Evolutionary conservation across 306 rosid species (phyloP).

Genomic region (Oemleria cerasiformis): DNA sequence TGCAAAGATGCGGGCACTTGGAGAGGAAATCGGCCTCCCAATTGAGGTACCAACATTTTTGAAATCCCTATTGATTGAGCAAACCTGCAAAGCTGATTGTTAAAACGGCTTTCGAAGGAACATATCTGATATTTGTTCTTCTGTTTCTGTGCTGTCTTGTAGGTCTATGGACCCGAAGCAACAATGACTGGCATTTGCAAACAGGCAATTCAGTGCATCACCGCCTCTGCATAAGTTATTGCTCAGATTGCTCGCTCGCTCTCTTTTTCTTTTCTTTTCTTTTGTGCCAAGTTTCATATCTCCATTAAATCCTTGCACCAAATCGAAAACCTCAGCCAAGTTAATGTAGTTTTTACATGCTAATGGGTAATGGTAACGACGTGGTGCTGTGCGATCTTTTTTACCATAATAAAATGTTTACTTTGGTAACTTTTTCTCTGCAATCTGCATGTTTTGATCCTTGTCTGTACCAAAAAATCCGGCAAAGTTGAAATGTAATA

Average conservation of each 20-base stretch:
- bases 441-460: neutral
- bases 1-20: slow-evolving; percentile 80
- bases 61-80: slow-evolving; percentile 3
- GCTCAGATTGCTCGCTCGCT: neutral
- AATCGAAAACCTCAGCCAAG: slow-evolving; percentile 21
- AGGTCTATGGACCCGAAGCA: slow-evolving; percentile 98
- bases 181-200: slow-evolving; percentile 99
- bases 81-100: neutral
- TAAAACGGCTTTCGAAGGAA: neutral
- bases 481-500: neutral
- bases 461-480: neutral
- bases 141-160: slow-evolving; percentile 22
- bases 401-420: slow-evolving; percentile 12
- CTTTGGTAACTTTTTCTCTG: neutral
- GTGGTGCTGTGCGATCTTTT: neutral
- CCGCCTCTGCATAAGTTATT: slow-evolving; percentile 58
- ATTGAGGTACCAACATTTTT: slow-evolving; percentile 57
- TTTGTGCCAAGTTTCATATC: slow-evolving; percentile 7
- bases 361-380: slow-evolving; percentile 10
- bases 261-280: neutral
- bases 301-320: slow-evolving; percentile 16
- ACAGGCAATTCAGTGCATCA: slow-evolving; percentile 87
- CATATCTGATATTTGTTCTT: neutral
- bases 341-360: slow-evolving; percentile 10
- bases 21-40: slow-evolving; percentile 86